Evolutionary conservation across 257 asterid genomes (phyloP).

Genomic region (Echium plantagineum): DNA sequence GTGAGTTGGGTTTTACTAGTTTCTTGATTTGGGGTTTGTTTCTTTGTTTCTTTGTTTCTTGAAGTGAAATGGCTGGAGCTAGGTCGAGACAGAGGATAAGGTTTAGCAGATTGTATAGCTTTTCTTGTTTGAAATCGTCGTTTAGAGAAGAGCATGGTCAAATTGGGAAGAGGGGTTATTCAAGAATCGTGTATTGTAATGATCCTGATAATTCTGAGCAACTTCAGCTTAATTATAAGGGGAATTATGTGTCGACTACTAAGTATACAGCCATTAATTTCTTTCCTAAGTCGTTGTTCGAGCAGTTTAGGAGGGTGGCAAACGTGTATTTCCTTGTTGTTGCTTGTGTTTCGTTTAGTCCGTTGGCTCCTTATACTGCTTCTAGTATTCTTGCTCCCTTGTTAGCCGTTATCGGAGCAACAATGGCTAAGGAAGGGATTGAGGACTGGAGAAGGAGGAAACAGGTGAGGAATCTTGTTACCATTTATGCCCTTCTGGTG

Average conservation of each 20-base stretch:
- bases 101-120: constrained; percentile 60
- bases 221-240: constrained; percentile 39
- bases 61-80: constrained; percentile 31
- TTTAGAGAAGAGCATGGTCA: constrained; percentile 54
- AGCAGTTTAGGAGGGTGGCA: constrained; percentile 98
- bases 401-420: constrained; percentile 77
- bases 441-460: constrained; percentile 94
- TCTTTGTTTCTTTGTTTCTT: no score
- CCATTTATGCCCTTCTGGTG: neutral
- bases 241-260: constrained; percentile 82
- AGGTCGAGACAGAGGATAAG: constrained; percentile 20
- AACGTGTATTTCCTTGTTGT: constrained; percentile 76
- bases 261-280: constrained; percentile 72
- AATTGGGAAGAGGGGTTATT: constrained; percentile 79
- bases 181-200: constrained; percentile 72
- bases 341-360: constrained; percentile 82
- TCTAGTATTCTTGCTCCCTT: constrained; percentile 66
- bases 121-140: constrained; percentile 47
- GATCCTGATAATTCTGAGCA: constrained; percentile 69
- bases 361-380: constrained; percentile 76
- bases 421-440: constrained; percentile 88
- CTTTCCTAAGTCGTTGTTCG: constrained; percentile 81
- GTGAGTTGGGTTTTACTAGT: neutral
- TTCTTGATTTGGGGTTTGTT: neutral
- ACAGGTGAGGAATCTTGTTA: constrained; percentile 36